Base-by-base conservation (phyloP, 192 early-diverging fungal genomes). In the Lunasporangiospora selenospora region DNA sequence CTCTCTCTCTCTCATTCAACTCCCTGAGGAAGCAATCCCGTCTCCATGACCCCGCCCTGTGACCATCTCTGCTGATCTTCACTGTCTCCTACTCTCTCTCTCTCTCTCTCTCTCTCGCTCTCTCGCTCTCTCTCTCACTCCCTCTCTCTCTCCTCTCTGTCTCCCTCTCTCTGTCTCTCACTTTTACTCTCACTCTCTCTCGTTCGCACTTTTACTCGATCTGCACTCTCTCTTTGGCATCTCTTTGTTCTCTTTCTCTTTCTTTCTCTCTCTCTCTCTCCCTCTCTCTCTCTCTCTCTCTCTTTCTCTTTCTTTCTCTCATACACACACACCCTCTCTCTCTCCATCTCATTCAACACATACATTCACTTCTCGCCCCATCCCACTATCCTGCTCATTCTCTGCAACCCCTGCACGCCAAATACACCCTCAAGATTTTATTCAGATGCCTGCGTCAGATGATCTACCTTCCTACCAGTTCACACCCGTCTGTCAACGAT, bases 151-250 rank as follows among this genome's bases (percentile, higher is more conserved):
- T 59, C 49, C 9, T 56, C 46, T 56, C 8, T n/a, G 7, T 15
- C 24, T 45, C 7, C n/a, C 16, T n/a, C n/a, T 56, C 39, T 11
- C 34, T 40, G 33, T 12, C 64, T 15, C 29, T 15, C 24, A n/a
- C 34, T 45, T 75, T 32, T 53, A 81, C 39, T 54, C 69, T 60
- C 80, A 77, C 78, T 76, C 76, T 63, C 71, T 46, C 23, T 44
- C 11, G n/a, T 54, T 54, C 45, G 15, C 29, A 16, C 10, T n/a
- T 4, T 7, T 24, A 39, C 40, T 33, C 6, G 6, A 3, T 39
- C 39, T 49, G 27, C 6, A 32, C 2, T 49, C 21, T 49, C 29
- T 29, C 18, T 9, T 3, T 31, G 30, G 47, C 16, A 16, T 6
- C 12, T 29, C n/a, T 26, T 29, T 18, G 21, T 15, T 18, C 23